Conservation (phyloP, 176 grass and related monocot species). For the Chloris gayana region DNA sequence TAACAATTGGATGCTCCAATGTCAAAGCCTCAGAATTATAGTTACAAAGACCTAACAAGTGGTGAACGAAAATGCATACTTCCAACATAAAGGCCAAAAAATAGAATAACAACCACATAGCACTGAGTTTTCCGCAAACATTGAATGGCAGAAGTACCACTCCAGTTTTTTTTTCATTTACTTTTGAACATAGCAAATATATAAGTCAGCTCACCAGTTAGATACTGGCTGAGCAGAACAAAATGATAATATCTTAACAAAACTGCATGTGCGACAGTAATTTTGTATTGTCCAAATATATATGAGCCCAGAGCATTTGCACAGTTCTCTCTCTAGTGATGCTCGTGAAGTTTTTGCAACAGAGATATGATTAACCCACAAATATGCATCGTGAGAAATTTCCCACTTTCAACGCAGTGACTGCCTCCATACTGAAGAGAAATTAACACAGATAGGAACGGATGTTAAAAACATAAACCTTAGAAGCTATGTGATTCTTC, state of each 20-base stretch:
- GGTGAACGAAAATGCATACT: constrained; percentile 17
- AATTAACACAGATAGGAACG: background rate
- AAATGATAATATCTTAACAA: constrained; percentile 8
- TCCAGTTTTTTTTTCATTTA: constrained; percentile 11
- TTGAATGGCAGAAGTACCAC: background rate
- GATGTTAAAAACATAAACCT: background rate
- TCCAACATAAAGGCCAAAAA: constrained; percentile 10
- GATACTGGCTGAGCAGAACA: constrained; percentile 21
- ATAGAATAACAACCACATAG: constrained; percentile 1
- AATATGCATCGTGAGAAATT: background rate
- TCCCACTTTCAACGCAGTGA: background rate
- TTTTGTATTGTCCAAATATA: background rate
- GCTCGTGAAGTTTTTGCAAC: background rate
- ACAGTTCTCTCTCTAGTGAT: background rate
- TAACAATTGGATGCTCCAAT: constrained; percentile 35
- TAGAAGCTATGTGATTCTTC: constrained; percentile 4
- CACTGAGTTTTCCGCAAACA: constrained; percentile 17
- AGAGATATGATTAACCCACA: background rate
- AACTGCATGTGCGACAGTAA: background rate
- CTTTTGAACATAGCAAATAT: constrained; percentile 4
- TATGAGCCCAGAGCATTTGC: constrained; percentile 6
- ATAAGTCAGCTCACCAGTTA: constrained; percentile 5
- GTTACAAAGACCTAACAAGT: constrained; percentile 6
- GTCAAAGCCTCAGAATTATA: constrained; percentile 27
- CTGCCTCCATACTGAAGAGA: background rate